These are phyloP conservation scores for Pythium aquatile DNA, from an alignment of 352 stramenopile species.

Conservation along the genomic window DNA sequence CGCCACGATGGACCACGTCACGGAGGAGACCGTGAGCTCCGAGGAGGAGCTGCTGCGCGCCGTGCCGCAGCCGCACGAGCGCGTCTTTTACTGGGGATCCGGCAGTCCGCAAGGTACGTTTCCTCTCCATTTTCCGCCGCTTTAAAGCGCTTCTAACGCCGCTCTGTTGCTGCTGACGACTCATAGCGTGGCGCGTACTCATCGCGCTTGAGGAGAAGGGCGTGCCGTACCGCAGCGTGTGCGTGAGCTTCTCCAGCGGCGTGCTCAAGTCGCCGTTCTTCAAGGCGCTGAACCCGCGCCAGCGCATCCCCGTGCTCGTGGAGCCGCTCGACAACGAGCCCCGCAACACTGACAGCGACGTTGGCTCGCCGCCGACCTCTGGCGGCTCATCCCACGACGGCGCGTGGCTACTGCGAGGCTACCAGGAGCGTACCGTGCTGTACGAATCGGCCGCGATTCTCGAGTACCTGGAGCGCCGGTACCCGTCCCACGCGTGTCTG, in stretches of 20 bases:
- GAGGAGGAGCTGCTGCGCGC: slow-evolving; percentile 60
- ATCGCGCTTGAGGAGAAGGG: slow-evolving; percentile 81
- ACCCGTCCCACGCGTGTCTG: slow-evolving; percentile 48
- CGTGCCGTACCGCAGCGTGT: slow-evolving; percentile 75
- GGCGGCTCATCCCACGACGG: slow-evolving; percentile 7
- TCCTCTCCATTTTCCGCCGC: background rate
- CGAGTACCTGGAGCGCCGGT: slow-evolving; percentile 77
- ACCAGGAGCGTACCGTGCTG: slow-evolving; percentile 53
- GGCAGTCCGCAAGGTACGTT: slow-evolving; percentile 73
- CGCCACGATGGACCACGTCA: background rate
- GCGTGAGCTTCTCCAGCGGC: slow-evolving; percentile 80
- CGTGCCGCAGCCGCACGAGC: slow-evolving; percentile 61
- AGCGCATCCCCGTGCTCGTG: slow-evolving; percentile 79
- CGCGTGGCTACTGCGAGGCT: slow-evolving; percentile 18
- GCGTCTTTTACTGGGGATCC: slow-evolving; percentile 82
- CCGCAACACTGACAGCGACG: background rate
- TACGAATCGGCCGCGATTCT: slow-evolving; percentile 82
- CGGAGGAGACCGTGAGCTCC: slow-evolving; percentile 31
- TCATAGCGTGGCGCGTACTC: slow-evolving; percentile 72
- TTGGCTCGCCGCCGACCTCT: slow-evolving; percentile 1
- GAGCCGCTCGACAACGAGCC: slow-evolving; percentile 43
- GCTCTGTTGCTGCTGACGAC: background rate
- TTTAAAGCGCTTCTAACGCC: background rate
- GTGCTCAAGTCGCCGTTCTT: slow-evolving; percentile 83
- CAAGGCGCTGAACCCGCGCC: slow-evolving; percentile 69